phyloP scores from a whole-genome alignment of 176 grass and related monocot species.

The Dendrocalamus sinicus region DNA sequence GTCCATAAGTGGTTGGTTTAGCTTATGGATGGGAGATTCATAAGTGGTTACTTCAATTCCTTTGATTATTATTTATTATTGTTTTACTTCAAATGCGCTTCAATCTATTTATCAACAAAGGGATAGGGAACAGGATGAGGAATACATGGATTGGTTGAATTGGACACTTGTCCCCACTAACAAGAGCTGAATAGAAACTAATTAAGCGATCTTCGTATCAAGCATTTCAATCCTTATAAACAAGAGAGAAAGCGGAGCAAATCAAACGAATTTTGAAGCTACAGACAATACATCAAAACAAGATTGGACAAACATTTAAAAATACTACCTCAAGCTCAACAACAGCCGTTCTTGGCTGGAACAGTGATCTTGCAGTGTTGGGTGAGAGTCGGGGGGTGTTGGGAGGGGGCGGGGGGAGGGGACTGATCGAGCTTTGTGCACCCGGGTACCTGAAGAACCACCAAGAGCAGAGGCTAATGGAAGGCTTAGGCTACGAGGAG shows the following conservation, averaged over 20 bases:
- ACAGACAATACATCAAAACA: background rate
- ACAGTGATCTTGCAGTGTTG: background rate
- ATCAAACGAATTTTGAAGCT: background rate
- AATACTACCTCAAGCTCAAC: background rate
- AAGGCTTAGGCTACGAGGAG: no score
- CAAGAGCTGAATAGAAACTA: background rate
- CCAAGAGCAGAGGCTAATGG: background rate
- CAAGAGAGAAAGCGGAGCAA: background rate
- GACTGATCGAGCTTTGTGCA: background rate
- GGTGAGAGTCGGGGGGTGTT: no score
- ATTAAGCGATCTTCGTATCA: background rate
- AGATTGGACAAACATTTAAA: background rate
- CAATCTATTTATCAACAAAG: no score
- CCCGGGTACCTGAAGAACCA: background rate
- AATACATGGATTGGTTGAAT: background rate
- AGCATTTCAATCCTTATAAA: background rate
- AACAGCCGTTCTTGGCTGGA: background rate
- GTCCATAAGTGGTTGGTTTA: no score
- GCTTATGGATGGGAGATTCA: no score
- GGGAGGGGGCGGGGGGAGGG: no score
- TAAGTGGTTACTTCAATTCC: no score
- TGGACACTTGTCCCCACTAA: background rate
- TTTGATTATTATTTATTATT: no score
- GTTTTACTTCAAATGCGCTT: no score
- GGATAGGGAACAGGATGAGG: background rate